phyloP scores from a whole-genome alignment of 352 stramenopile species.

The Phytophthora sojae region DNA sequence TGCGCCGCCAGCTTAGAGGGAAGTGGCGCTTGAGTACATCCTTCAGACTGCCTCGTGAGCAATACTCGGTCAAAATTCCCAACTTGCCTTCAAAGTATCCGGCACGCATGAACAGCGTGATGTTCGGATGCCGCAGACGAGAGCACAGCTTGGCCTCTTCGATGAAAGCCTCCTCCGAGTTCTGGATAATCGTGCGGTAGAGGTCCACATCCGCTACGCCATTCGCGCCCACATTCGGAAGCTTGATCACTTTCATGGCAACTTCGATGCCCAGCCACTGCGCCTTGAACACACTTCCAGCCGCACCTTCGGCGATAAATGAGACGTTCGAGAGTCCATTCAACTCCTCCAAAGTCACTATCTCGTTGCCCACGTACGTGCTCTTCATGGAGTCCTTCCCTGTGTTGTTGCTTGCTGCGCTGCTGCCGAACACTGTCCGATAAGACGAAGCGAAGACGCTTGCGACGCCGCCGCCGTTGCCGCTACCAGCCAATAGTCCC shows the following conservation, averaged over 20 bases:
- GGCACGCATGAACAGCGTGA: slow-evolving; percentile 74
- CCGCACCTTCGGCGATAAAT: slow-evolving; percentile 71
- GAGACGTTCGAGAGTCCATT: slow-evolving; percentile 61
- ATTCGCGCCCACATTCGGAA: slow-evolving; percentile 51
- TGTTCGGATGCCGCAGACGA: slow-evolving; percentile 70
- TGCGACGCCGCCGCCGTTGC: slow-evolving; percentile 30
- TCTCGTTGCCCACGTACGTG: slow-evolving; percentile 56
- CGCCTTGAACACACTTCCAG: slow-evolving; percentile 67
- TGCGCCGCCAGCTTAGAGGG: slow-evolving; percentile 66
- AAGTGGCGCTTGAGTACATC: slow-evolving; percentile 71
- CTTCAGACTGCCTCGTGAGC: slow-evolving; percentile 72
- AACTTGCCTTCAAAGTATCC: slow-evolving; percentile 73
- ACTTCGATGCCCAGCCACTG: slow-evolving; percentile 81
- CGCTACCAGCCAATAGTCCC: slow-evolving; percentile 27
- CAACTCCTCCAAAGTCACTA: slow-evolving; percentile 62
- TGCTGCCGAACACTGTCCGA: slow-evolving; percentile 49
- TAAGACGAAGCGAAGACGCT: slow-evolving; percentile 52
- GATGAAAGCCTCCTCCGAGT: slow-evolving; percentile 71
- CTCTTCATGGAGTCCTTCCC: slow-evolving; percentile 53
- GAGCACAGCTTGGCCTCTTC: slow-evolving; percentile 70
- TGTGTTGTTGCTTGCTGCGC: slow-evolving; percentile 32
- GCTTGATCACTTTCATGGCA: slow-evolving; percentile 79
- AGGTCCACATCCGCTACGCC: slow-evolving; percentile 53
- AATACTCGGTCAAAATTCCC: slow-evolving; percentile 77
- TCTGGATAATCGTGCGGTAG: slow-evolving; percentile 77